Evolutionary conservation across 1,284 basidiomycete species (phyloP).

Genomic region (Sparassis latifolia): DNA sequence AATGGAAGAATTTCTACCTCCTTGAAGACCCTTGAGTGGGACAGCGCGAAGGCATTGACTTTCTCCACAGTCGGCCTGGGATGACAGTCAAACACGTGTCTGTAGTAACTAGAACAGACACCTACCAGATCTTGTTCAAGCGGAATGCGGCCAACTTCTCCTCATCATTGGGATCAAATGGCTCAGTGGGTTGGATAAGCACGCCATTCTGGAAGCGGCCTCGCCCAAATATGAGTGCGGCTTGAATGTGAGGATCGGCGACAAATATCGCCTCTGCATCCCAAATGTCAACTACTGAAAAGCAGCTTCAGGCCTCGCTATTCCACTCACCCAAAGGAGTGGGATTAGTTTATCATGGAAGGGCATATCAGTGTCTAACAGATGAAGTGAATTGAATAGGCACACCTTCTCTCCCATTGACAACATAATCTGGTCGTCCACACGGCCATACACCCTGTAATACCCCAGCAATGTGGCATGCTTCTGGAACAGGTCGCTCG

Average conservation of each 20-base stretch:
- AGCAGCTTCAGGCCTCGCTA: too few species aligned
- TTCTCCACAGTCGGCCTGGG: conserved; percentile 31
- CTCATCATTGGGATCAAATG: conserved; percentile 25
- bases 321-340: conserved; percentile 21
- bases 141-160: conserved; percentile 24
- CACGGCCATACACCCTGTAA: conserved; percentile 40
- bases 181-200: conserved; percentile 31
- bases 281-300: too few species aligned
- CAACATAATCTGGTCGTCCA: conserved; percentile 20
- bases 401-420: conserved; percentile 48
- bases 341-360: conserved; percentile 21
- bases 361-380: neutral
- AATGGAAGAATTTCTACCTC: conserved; percentile 8
- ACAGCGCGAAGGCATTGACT: conserved; percentile 31
- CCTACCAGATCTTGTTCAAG: conserved; percentile 27
- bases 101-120: neutral
- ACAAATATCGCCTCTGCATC: conserved; percentile 31
- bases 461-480: conserved; percentile 38
- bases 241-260: conserved; percentile 27
- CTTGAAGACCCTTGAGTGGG: conserved; percentile 33
- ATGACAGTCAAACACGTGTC: neutral
- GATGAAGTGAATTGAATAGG: neutral
- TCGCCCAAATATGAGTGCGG: conserved; percentile 32
- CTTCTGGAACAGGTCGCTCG: conserved; percentile 34
- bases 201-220: conserved; percentile 38